Base-by-base conservation (phyloP, 1,139 yeast genomes). In the Scheffersomyces titani region DNA sequence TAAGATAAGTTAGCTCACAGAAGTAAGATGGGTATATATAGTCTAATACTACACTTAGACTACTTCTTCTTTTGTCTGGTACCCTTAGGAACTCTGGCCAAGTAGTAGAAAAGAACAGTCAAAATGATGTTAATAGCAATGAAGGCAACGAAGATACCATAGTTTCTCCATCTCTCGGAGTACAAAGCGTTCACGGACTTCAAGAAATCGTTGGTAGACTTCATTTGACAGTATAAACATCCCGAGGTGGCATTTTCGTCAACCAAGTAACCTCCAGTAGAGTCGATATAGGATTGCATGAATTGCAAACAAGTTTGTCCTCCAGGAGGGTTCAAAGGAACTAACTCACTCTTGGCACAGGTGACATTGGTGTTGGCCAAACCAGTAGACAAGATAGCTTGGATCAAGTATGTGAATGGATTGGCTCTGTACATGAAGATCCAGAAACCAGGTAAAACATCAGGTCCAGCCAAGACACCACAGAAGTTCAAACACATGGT, bases 401-500 rank as follows among this genome's bases (percentile, higher is more conserved):
- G 78, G 49, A 77, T 61, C 80, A 81, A 85, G 80, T 67, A 83
- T 63, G 93, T 90, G 81, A 64, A 87, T 74, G 93, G 93, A 53
- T 87, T 86, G 47, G 76, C 79, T 68, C 92, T 80, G 76, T 79
- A 80, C 83, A 80, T 78, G 76, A 89, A 91, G 54, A 77, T 77
- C 82, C 82, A 78, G 70, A 77, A 76, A 3, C 77, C 70, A 36
- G 78, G 78, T 74, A 89, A 73, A 18, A 74, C 76, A n/a, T 74
- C 68, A 40, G 88, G 84, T 45, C 87, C 80, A 16, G 85, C 89
- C 71, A 91, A 75, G 50, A 89, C 96, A 83, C 97, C 97, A 76
- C 94, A 88, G 85, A 91, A 90, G 56, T 86, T 82, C 71, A 90
- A 76, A 60, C 88, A 80, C 81, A 89, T 73, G 19, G 92, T 83